These are phyloP conservation scores for Podaxis pistillaris DNA, from an alignment of 768 basidiomycete genomes.

Conservation along the genomic window DNA sequence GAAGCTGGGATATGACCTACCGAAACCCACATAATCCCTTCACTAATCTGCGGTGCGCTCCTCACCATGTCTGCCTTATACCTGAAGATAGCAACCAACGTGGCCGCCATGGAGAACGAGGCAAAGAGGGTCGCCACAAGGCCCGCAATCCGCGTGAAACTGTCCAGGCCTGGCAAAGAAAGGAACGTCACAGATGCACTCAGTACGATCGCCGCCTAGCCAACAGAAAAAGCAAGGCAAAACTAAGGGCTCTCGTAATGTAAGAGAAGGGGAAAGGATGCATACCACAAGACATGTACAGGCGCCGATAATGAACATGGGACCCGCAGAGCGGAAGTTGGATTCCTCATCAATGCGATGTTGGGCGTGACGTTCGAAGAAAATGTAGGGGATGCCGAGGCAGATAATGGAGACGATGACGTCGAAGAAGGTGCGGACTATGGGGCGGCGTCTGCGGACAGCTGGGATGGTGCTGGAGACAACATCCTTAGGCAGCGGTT, in stretches of 20 bases:
- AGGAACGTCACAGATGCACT: conserved; percentile 83
- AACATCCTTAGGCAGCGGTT: conserved; percentile 59
- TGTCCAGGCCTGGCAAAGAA: conserved; percentile 72
- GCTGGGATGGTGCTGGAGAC: conserved; percentile 24
- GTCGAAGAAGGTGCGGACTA: conserved; percentile 53
- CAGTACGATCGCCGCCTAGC: conserved; percentile 74
- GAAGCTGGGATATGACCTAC: conserved; percentile 28
- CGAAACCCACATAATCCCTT: conserved; percentile 51
- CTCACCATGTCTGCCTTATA: conserved; percentile 66
- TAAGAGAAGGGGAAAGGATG: conserved; percentile 15
- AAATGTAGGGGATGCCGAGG: conserved; percentile 79
- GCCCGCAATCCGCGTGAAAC: conserved; percentile 58
- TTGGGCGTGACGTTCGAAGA: conserved; percentile 51
- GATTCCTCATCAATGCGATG: conserved; percentile 62
- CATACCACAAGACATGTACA: conserved; percentile 66
- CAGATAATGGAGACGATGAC: conserved; percentile 62
- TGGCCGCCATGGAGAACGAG: conserved; percentile 65
- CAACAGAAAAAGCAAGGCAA: conserved; percentile 14
- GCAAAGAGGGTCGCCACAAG: conserved; percentile 71
- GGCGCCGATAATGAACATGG: conserved; percentile 63
- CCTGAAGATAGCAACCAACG: conserved; percentile 66
- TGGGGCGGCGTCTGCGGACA: conserved; percentile 30
- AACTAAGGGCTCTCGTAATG: conserved; percentile 16
- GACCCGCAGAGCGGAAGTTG: conserved; percentile 46
- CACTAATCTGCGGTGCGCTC: conserved; percentile 47